A percentile compares a stretch with the other conserved stretches of the same genome.
Conservation (phyloP, 2,329 filamentous ascomycete genomes). For the Colletotrichum lindemuthianum region DNA sequence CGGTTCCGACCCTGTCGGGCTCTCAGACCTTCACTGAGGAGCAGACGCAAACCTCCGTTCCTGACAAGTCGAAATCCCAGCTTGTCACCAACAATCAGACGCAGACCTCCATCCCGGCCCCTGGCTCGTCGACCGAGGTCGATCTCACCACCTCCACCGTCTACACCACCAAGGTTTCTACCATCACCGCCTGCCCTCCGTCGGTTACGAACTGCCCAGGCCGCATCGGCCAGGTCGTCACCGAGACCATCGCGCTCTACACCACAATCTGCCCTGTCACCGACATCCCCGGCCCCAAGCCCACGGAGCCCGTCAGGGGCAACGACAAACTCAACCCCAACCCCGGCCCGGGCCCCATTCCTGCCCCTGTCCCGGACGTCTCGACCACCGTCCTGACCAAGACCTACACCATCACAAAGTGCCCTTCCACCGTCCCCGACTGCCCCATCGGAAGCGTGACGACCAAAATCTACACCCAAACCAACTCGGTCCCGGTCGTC, state of each 20-base stretch:
- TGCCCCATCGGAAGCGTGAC: slow-evolving; percentile 50
- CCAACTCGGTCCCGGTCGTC: background rate
- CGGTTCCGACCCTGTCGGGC: background rate
- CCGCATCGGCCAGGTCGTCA: slow-evolving; percentile 47
- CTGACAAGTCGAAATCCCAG: background rate
- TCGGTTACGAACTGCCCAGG: slow-evolving; percentile 50
- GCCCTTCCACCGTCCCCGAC: slow-evolving; percentile 55
- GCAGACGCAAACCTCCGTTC: slow-evolving; percentile 1
- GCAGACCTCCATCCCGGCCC: slow-evolving; percentile 27
- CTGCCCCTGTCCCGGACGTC: slow-evolving; percentile 5
- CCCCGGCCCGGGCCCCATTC: background rate
- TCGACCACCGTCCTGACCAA: slow-evolving; percentile 50
- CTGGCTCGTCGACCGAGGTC: slow-evolving; percentile 27
- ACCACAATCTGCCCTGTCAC: slow-evolving; percentile 56
- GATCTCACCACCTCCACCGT: slow-evolving; percentile 49
- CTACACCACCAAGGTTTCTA: slow-evolving; percentile 56
- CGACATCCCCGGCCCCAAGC: slow-evolving; percentile 21
- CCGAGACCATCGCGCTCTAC: slow-evolving; percentile 45
- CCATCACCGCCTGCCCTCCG: slow-evolving; percentile 65
- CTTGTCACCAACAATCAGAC: slow-evolving; percentile 7
- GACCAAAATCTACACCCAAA: slow-evolving; percentile 50
- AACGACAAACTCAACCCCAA: slow-evolving; percentile 5
- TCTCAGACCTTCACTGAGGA: slow-evolving; percentile 1
- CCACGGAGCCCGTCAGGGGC: slow-evolving; percentile 24
- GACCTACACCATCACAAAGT: slow-evolving; percentile 66